Evolutionary conservation across 2,329 filamentous ascomycete species (phyloP).

Genomic region (Ustulina deusta): DNA sequence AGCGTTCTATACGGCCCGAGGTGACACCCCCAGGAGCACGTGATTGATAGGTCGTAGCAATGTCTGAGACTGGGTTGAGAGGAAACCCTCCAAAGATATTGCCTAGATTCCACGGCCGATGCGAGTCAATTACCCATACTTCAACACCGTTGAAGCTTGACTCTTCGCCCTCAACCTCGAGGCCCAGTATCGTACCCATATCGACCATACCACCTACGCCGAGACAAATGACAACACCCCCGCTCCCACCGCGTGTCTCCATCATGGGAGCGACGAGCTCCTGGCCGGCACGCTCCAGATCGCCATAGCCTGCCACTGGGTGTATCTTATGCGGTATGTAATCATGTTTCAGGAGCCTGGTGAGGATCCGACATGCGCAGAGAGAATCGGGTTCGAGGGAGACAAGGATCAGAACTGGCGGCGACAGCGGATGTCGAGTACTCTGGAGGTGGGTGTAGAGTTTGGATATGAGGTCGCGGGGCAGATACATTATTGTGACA

Average conservation of each 20-base stretch:
- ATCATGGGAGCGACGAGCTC: slow-evolving; percentile 89
- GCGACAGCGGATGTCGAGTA: slow-evolving; percentile 88
- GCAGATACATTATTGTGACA: slow-evolving; percentile 83
- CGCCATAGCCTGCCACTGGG: slow-evolving; percentile 91
- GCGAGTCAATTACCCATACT: slow-evolving; percentile 92
- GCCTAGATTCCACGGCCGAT: slow-evolving; percentile 92
- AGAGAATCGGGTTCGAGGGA: slow-evolving; percentile 95
- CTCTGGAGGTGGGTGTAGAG: slow-evolving; percentile 90
- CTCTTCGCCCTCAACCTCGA: slow-evolving; percentile 76
- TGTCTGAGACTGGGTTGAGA: slow-evolving; percentile 63
- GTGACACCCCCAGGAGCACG: slow-evolving; percentile 74
- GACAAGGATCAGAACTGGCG: slow-evolving; percentile 90
- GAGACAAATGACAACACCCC: slow-evolving; percentile 90
- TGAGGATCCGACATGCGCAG: slow-evolving; percentile 94
- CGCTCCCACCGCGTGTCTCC: slow-evolving; percentile 82
- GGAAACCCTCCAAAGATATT: slow-evolving; percentile 89
- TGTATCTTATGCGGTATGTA: slow-evolving; percentile 98
- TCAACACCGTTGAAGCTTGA: slow-evolving; percentile 84
- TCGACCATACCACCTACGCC: slow-evolving; percentile 94
- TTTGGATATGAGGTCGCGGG: slow-evolving; percentile 86
- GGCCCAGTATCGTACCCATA: slow-evolving; percentile 80
- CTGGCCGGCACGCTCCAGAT: slow-evolving; percentile 82
- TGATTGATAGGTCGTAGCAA: slow-evolving; percentile 60
- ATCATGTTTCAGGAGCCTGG: slow-evolving; percentile 92
- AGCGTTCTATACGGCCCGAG: slow-evolving; percentile 76